phyloP scores from a whole-genome alignment of 2,329 filamentous ascomycete genomes.

The Hysterium pulicare region DNA sequence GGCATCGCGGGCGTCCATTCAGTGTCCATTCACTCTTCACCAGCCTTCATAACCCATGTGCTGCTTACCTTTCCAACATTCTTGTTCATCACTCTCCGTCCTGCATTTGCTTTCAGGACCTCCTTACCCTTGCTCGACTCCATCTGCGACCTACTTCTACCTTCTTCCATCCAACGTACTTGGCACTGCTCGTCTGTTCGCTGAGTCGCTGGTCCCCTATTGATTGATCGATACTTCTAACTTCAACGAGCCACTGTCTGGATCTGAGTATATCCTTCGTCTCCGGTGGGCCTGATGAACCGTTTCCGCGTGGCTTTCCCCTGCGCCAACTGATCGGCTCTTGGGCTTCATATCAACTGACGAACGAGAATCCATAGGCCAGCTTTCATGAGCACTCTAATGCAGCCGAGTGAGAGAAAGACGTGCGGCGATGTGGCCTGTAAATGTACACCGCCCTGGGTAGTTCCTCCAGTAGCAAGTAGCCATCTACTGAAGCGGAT shows the following conservation, averaged over 20 bases:
- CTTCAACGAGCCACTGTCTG: neutral
- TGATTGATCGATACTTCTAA: neutral
- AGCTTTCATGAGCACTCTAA: neutral
- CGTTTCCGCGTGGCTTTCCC: neutral
- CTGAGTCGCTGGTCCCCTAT: neutral
- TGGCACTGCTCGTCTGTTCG: neutral
- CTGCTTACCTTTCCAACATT: neutral
- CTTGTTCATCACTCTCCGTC: too few relatives aligned
- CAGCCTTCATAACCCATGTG: neutral
- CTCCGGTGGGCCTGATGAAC: neutral
- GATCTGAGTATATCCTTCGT: neutral
- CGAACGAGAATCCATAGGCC: neutral
- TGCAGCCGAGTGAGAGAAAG: neutral
- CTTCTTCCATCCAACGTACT: too few relatives aligned
- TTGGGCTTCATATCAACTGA: neutral
- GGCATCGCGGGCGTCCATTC: neutral
- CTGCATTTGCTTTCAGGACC: too few relatives aligned
- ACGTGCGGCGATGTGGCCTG: neutral
- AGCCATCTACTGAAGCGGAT: neutral
- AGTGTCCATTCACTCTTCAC: neutral
- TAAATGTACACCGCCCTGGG: too few relatives aligned
- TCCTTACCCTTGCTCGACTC: too few relatives aligned
- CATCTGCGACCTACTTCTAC: too few relatives aligned
- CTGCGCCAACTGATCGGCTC: neutral
- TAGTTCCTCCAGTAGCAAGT: too few relatives aligned